Evolutionary conservation across 805 yeast genomes (phyloP).

Genomic region (Lipomyces yamanashiensis): DNA sequence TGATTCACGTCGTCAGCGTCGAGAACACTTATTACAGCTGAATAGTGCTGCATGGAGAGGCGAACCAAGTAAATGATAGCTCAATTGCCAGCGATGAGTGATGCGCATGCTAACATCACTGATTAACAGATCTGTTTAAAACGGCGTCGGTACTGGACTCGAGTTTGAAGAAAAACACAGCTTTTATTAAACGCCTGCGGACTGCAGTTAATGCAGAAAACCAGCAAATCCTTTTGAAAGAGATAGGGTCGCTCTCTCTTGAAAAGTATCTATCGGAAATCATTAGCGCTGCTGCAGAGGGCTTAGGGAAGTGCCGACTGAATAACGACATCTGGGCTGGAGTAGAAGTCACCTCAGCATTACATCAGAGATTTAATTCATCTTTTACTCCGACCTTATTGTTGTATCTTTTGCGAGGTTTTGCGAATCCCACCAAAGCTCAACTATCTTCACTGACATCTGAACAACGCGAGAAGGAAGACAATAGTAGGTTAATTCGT

Average conservation of each 20-base stretch:
- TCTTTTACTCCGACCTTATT: slow-evolving; percentile 51
- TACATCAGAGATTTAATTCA: slow-evolving; percentile 73
- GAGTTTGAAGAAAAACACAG: slow-evolving; percentile 77
- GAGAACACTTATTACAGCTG: slow-evolving; percentile 46
- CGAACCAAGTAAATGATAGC: slow-evolving; percentile 43
- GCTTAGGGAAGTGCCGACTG: slow-evolving; percentile 57
- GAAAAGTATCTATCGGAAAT: slow-evolving; percentile 79
- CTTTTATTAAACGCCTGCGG: slow-evolving; percentile 73
- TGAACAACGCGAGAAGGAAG: slow-evolving; percentile 52
- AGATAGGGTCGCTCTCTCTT: slow-evolving; percentile 64
- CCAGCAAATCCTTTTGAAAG: slow-evolving; percentile 56
- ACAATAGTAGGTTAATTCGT: slow-evolving; percentile 47
- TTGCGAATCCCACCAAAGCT: slow-evolving; percentile 37
- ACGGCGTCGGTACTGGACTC: slow-evolving; percentile 55
- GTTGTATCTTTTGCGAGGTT: slow-evolving; percentile 38
- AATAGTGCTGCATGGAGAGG: slow-evolving; percentile 63
- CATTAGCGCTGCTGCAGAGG: slow-evolving; percentile 64
- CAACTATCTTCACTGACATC: slow-evolving; percentile 36
- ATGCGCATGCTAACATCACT: neutral
- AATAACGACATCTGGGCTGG: slow-evolving; percentile 65
- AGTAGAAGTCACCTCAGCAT: slow-evolving; percentile 66
- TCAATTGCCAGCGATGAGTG: neutral
- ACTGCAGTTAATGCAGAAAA: slow-evolving; percentile 61
- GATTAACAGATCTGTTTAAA: slow-evolving; percentile 26
- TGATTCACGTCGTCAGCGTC: slow-evolving; percentile 30